phyloP scores from a whole-genome alignment of 1,284 basidiomycete species.

The Ustilago vetiveriae region DNA sequence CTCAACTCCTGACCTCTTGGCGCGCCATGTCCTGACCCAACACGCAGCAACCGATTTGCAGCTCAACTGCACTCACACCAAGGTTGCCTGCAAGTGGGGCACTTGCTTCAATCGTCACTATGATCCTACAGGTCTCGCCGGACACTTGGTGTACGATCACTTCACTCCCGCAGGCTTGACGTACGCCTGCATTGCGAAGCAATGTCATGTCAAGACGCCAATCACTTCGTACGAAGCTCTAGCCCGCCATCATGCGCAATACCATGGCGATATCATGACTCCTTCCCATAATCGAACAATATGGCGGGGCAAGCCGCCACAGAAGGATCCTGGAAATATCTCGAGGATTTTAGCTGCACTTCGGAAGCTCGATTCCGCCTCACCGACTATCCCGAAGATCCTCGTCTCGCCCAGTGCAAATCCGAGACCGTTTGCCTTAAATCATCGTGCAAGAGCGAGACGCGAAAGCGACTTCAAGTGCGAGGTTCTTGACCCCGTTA shows the following conservation, averaged over 20 bases:
- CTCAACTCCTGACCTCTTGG: constrained; percentile 28
- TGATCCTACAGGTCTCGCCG: constrained; percentile 13
- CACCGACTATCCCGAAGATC: not conserved
- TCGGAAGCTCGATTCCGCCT: not conserved
- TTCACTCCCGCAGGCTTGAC: constrained; percentile 26
- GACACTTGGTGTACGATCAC: constrained; percentile 34
- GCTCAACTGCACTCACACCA: not conserved
- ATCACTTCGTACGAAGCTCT: constrained; percentile 16
- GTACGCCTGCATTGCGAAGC: constrained; percentile 21
- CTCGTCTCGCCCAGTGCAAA: constrained; percentile 11
- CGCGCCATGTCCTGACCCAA: constrained; percentile 17
- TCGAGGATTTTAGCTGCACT: constrained; percentile 7
- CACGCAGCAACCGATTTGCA: not conserved
- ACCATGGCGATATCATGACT: constrained; percentile 3
- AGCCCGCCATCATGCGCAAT: constrained; percentile 14
- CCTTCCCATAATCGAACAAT: constrained; percentile 1
- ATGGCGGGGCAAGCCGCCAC: constrained; percentile 5
- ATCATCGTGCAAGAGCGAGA: not conserved
- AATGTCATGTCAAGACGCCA: constrained; percentile 11
- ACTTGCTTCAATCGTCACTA: constrained; percentile 33
- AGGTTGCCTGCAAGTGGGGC: constrained; percentile 32
- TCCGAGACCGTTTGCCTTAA: not conserved
- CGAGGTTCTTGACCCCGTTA: constrained; percentile 4
- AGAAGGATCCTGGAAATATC: not conserved
- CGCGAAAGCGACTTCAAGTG: constrained; percentile 6